These are phyloP conservation scores for Metarhizium rileyi DNA, from an alignment of 2,329 filamentous ascomycete species.

Conservation along the genomic window DNA sequence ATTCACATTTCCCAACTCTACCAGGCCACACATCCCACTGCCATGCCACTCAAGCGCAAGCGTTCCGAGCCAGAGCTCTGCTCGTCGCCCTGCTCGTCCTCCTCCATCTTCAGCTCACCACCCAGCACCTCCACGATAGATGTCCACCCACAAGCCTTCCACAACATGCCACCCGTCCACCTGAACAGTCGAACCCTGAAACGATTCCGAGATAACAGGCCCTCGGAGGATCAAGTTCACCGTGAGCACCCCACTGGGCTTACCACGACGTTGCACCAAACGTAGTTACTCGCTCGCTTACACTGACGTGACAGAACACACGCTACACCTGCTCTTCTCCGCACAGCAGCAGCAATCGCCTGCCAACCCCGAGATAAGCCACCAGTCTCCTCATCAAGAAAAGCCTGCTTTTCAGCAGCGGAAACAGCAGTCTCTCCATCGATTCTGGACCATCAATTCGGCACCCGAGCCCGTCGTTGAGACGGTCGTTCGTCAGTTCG, in stretches of 20 bases:
- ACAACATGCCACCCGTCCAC: constrained; percentile 26
- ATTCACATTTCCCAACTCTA: neutral
- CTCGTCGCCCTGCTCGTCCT: constrained; percentile 33
- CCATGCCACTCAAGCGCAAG: constrained; percentile 54
- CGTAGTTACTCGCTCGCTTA: neutral
- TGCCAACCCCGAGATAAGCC: neutral
- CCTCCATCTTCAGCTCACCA: constrained; percentile 23
- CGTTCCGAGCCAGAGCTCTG: constrained; percentile 50
- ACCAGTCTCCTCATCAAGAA: neutral
- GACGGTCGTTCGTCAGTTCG: neutral
- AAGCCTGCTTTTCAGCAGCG: constrained; percentile 8
- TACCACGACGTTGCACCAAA: neutral
- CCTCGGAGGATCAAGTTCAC: constrained; percentile 45
- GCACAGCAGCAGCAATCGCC: constrained; percentile 33
- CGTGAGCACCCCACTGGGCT: constrained; percentile 31
- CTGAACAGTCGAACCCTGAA: constrained; percentile 51
- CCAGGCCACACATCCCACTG: neutral
- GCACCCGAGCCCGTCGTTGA: constrained; percentile 1
- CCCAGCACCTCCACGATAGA: constrained; percentile 20
- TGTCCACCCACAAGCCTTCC: constrained; percentile 18
- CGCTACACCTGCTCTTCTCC: constrained; percentile 47
- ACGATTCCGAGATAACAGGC: constrained; percentile 48
- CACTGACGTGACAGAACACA: constrained; percentile 34
- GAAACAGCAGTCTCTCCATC: constrained; percentile 46
- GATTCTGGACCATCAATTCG: constrained; percentile 48